Evolutionary conservation across 2,329 filamentous ascomycete species (phyloP), one percentile per base, ranked within the genome.

Genomic region (Nannizzia gypsea): DNA sequence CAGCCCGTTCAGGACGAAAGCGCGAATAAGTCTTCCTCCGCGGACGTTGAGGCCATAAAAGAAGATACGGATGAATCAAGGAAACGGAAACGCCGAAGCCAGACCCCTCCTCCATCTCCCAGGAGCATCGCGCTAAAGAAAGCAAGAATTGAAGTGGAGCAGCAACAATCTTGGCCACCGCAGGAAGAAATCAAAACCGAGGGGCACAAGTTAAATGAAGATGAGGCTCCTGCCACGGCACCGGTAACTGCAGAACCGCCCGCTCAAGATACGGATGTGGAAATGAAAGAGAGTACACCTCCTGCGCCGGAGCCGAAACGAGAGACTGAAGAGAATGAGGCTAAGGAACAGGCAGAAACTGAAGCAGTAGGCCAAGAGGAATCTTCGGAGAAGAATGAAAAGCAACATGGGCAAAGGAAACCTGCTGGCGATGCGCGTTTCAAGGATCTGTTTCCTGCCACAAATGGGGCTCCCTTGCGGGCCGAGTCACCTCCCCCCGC

Each of bases 1-100:
- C 69, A 67, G 59, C 62, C 61, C 20, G 64, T 63, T 56, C 70
- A 66, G 0, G 13, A 40, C 3, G 59, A 62, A 38, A 58, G 63
- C 38, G 48, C 54, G 31, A 61, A 65, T 2, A 42, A 61, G 6
- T 44, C 66, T 1, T 62, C 69, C 4, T 64, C 67, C 8, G 64
- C 68, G 11, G 71, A 71, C 40, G 63, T 67, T n/a, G 63, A 64
- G 28, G 67, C 68, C 8, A 56, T 59, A 48, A 57, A 60, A 63
- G 74, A 77, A 66, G 65, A 73, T 44, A 65, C 74, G 36, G 78
- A 82, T 63, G 83, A 85, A 64, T 75, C 76, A 44, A 81, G 82
- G 65, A 88, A 86, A 71, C 79, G 85, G 63, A 88, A 87, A 71
- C 82, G 84, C 65, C 79, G 84, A 65, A 88, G 84, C 48, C 77